phyloP scores from a whole-genome alignment of 805 yeast genomes.

The Myxozyma udenii region DNA sequence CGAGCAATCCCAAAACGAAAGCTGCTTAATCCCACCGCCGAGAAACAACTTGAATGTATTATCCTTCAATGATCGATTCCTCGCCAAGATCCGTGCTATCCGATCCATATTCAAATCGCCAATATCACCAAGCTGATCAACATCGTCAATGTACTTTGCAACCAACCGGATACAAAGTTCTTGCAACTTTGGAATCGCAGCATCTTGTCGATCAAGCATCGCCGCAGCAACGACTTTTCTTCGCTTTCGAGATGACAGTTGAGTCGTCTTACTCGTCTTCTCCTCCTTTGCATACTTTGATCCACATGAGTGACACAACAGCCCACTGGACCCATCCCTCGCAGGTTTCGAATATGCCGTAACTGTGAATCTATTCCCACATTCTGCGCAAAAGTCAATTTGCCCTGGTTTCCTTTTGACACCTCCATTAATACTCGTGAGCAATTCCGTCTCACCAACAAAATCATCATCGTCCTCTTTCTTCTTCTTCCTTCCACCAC shows the following conservation, averaged over 20 bases:
- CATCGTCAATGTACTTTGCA: conserved; percentile 64
- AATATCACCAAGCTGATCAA: conserved; percentile 82
- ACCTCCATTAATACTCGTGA: background rate
- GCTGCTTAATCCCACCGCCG: conserved; percentile 50
- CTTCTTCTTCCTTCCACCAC: conserved; percentile 19
- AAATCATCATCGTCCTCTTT: conserved; percentile 10
- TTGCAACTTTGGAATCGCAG: conserved; percentile 67
- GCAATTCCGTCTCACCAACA: conserved; percentile 1
- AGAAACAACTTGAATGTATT: conserved; percentile 71
- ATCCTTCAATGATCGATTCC: conserved; percentile 75
- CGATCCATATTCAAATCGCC: conserved; percentile 69
- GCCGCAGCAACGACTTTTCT: conserved; percentile 83
- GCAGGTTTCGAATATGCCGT: conserved; percentile 61
- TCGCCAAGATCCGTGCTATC: conserved; percentile 71
- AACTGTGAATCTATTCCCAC: conserved; percentile 57
- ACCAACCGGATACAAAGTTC: conserved; percentile 72
- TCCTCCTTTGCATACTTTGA: conserved; percentile 46
- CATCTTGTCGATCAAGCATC: conserved; percentile 66
- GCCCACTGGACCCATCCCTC: conserved; percentile 37
- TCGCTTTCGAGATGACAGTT: conserved; percentile 63
- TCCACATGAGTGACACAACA: conserved; percentile 65
- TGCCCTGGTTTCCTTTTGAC: conserved; percentile 27
- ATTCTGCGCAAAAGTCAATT: conserved; percentile 59
- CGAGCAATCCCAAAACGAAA: conserved; percentile 93
- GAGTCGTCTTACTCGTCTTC: conserved; percentile 47